These are phyloP conservation scores for Basidiobolus heterosporus DNA, from an alignment of 371 early-diverging fungal genomes.

Conservation along the genomic window DNA sequence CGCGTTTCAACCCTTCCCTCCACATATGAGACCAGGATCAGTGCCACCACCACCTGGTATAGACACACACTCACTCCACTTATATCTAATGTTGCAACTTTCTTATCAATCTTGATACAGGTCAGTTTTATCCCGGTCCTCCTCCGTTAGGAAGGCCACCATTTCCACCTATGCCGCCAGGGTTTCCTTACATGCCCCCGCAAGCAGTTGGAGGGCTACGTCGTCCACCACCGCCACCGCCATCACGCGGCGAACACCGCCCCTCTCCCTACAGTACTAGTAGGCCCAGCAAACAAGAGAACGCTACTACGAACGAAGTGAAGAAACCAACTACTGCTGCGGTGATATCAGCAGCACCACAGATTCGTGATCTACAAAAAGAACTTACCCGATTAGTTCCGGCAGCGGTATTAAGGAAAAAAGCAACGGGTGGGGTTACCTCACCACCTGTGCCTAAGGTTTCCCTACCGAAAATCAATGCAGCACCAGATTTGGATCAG, in stretches of 20 bases:
- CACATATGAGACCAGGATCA: slow-evolving; percentile 9
- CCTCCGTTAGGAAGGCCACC: background rate
- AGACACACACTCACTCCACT: too few relatives aligned
- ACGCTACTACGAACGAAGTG: background rate
- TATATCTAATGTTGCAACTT: background rate
- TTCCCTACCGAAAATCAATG: slow-evolving; percentile 3
- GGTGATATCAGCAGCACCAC: slow-evolving; percentile 17
- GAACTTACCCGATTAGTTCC: slow-evolving; percentile 18
- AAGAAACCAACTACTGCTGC: slow-evolving; percentile 1
- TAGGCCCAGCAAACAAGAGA: background rate
- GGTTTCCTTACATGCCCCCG: background rate
- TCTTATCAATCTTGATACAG: too few relatives aligned
- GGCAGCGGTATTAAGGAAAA: slow-evolving; percentile 12
- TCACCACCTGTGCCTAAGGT: background rate
- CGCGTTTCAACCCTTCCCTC: slow-evolving; percentile 1
- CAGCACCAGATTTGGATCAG: slow-evolving; percentile 2
- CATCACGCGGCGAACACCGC: slow-evolving; percentile 4
- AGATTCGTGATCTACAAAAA: slow-evolving; percentile 20
- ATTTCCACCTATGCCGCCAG: background rate
- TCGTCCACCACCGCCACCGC: slow-evolving; percentile 10
- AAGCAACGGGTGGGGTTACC: background rate
- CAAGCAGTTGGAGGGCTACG: background rate
- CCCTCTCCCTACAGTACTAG: slow-evolving; percentile 1
- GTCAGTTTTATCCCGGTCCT: slow-evolving; percentile 3
- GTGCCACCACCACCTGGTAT: slow-evolving; percentile 2